Conservation (phyloP, 495 filamentous ascomycete species). For the Penicillium parvum region DNA sequence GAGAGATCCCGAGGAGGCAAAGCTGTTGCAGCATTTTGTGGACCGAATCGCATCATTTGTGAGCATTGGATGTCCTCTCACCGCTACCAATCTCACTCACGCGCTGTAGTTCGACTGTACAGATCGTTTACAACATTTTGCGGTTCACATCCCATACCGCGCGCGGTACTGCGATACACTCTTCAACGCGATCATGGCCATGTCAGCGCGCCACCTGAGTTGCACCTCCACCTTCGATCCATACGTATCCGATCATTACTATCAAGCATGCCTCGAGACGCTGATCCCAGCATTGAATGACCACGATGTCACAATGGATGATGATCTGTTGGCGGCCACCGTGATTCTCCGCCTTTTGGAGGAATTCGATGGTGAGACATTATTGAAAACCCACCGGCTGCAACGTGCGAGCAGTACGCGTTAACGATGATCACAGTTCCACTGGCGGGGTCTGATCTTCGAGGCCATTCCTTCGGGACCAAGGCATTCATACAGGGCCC, state of each 20-base stretch:
- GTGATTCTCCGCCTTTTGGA: constrained; percentile 59
- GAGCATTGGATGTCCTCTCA: not conserved
- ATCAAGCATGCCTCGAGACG: constrained; percentile 45
- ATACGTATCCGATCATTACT: constrained; percentile 44
- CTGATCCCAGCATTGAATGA: constrained; percentile 48
- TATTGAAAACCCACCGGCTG: not conserved
- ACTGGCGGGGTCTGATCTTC: constrained; percentile 26
- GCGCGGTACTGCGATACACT: constrained; percentile 48
- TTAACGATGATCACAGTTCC: constrained; percentile 17
- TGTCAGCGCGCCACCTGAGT: constrained; percentile 53
- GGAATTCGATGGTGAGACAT: constrained; percentile 52
- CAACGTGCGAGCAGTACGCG: not conserved
- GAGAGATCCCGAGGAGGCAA: constrained; percentile 20
- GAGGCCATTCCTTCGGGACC: constrained; percentile 25
- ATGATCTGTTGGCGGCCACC: constrained; percentile 55
- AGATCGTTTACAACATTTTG: constrained; percentile 51
- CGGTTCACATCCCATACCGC: constrained; percentile 47
- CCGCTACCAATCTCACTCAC: not conserved
- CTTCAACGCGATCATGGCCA: constrained; percentile 55
- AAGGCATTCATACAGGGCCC: constrained; percentile 24
- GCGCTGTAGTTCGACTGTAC: constrained; percentile 52
- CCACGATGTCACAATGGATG: constrained; percentile 44
- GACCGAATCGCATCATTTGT: constrained; percentile 22
- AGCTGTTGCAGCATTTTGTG: constrained; percentile 21
- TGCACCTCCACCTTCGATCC: constrained; percentile 43